Conservation (phyloP, 2,329 filamentous ascomycete species). For the Xylariomycetidae sp. region DNA sequence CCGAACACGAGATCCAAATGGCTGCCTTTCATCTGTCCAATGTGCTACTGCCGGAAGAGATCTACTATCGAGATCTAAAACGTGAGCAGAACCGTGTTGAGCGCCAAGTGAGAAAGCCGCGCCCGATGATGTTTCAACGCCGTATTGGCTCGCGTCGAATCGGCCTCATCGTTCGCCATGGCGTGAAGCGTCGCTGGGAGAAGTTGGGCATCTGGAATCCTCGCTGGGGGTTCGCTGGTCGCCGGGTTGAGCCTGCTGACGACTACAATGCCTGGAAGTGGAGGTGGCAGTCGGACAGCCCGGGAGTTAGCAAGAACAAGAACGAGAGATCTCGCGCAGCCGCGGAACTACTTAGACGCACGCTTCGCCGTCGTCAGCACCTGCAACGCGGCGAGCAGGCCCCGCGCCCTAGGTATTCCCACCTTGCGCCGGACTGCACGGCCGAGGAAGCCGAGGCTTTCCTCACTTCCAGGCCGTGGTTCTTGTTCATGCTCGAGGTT, state of each 20-base stretch:
- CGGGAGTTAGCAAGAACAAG: not conserved
- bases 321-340: not conserved
- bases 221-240: conserved; percentile 13
- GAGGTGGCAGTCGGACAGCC: conserved; percentile 1
- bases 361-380: not conserved
- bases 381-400: conserved; percentile 3
- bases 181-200: conserved; percentile 15
- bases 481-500: conserved; percentile 11
- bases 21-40: not conserved
- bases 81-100: not conserved
- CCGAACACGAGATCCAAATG: not conserved
- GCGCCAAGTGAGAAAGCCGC: not conserved
- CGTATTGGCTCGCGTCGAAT: conserved; percentile 5
- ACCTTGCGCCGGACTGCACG: conserved; percentile 1
- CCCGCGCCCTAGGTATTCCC: not conserved
- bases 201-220: conserved; percentile 17
- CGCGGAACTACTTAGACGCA: not conserved
- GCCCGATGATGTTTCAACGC: conserved; percentile 2
- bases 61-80: not conserved
- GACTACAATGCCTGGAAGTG: conserved; percentile 9
- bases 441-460: conserved; percentile 8
- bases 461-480: conserved; percentile 14
- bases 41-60: not conserved
- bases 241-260: conserved; percentile 7
- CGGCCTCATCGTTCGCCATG: conserved; percentile 12